A percentile compares a stretch with the other conserved stretches of the same genome.
Conservation (phyloP, 2,329 filamentous ascomycete genomes). For the Cladophialophora psammophila region DNA sequence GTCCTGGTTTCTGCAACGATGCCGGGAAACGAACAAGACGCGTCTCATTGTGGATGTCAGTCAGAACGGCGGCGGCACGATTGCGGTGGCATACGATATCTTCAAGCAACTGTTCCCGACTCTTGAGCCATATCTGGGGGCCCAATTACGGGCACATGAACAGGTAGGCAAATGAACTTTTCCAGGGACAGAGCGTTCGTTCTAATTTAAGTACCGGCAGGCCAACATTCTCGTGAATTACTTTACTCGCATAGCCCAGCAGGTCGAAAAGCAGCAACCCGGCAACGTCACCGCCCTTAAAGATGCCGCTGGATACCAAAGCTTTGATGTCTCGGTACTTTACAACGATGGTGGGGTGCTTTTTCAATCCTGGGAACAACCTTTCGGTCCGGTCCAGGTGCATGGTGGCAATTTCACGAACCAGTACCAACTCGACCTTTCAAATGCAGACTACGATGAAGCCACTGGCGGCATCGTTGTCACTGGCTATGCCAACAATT, state of each 20-base stretch:
- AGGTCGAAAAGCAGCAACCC: constrained; percentile 1
- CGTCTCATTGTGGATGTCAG: constrained; percentile 70
- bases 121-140: constrained; percentile 45
- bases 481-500: constrained; percentile 57
- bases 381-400: constrained; percentile 15
- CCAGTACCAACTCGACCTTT: background rate
- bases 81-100: constrained; percentile 56
- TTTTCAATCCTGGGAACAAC: constrained; percentile 8
- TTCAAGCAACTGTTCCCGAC: constrained; percentile 64
- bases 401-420: constrained; percentile 16
- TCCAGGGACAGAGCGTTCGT: background rate
- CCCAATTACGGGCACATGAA: constrained; percentile 4
- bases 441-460: constrained; percentile 37
- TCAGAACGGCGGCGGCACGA: constrained; percentile 65
- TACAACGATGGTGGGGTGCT: constrained; percentile 10
- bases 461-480: constrained; percentile 45
- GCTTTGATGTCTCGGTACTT: background rate
- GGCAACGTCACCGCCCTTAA: background rate
- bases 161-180: constrained; percentile 10
- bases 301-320: background rate
- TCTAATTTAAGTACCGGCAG: background rate
- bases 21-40: constrained; percentile 54
- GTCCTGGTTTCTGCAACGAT: constrained; percentile 56
- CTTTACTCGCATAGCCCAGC: background rate
- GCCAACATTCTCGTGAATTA: constrained; percentile 7